Base-by-base conservation (phyloP, 2,329 filamentous ascomycete genomes). In the Aspergillus thermomutatus region DNA sequence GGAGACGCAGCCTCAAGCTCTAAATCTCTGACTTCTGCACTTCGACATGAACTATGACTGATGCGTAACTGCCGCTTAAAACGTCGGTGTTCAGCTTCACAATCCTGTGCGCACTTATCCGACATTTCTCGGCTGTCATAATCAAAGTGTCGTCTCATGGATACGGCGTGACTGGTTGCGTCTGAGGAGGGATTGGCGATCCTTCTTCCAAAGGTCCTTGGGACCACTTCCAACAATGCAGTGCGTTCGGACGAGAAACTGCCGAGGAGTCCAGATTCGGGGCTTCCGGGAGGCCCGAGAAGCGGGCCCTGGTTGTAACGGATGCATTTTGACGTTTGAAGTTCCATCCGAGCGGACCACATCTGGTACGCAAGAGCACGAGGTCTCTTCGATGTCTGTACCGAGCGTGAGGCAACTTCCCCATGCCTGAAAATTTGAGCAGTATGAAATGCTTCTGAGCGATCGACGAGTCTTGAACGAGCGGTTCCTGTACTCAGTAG, bases 311-410 rank as follows among this genome's bases (percentile, higher is more conserved):
- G 54, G 49, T 53, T 66, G 51, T 58, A 50, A 26, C 31, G 53
- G 6, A 52, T 52, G 43, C 34, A 59, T 47, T 55, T 58, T 17
- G 51, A 60, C 14, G 65, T 58, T 19, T 69, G 65, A 6, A 74
- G 47, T 54, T 75, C 69, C 72, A 77, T 73, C 25, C 64, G 62
- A 26, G 74, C 68, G 25, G 72, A 72, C 74, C 73, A 77, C 27
- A 62, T 59, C 52, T 69, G 67, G 54, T 73, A 72, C 50, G 62
- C 74, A 19, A 65, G 65, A 11, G 63, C 58, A n/a, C 21, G 10
- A 23, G 43, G 43, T 7, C 43, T 46, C 43, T 14, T 25, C n/a
- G n/a, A n/a, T n/a, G n/a, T n/a, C 11, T 25, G 21, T 17, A 7
- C 17, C 4, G 43, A 46, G 5, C 9, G 5, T 25, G n/a, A 27